These are phyloP conservation scores for Magnusiomyces suaveolens DNA, from an alignment of 1,139 yeast species.

Conservation along the genomic window DNA sequence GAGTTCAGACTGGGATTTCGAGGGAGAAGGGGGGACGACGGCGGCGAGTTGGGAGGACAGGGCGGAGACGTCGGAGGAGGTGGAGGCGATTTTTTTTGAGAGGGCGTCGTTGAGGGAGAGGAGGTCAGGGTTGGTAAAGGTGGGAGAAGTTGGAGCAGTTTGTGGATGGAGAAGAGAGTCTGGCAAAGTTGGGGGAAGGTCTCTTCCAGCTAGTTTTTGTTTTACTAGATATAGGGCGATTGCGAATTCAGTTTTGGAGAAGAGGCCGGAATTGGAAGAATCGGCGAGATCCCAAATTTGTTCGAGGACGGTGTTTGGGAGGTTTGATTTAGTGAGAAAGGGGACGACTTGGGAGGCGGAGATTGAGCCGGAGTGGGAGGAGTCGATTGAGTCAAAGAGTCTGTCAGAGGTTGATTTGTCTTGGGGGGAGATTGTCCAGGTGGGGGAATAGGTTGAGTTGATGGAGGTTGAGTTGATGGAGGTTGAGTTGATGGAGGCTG, in stretches of 20 bases:
- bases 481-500: not conserved
- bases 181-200: slow-evolving; percentile 52
- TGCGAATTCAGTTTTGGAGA: slow-evolving; percentile 73
- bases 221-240: slow-evolving; percentile 91
- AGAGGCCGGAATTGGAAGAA: slow-evolving; percentile 42
- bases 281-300: slow-evolving; percentile 10
- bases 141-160: slow-evolving; percentile 9
- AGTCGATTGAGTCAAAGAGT: slow-evolving; percentile 70
- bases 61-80: too few relatives aligned
- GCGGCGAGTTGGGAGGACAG: slow-evolving; percentile 9
- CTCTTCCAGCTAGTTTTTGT: slow-evolving; percentile 65
- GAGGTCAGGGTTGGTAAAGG: slow-evolving; percentile 7
- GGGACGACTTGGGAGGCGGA: slow-evolving; percentile 70
- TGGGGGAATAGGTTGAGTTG: not conserved
- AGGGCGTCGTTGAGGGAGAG: not conserved
- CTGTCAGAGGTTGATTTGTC: slow-evolving; percentile 71
- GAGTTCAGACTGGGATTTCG: slow-evolving; percentile 58
- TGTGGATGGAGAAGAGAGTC: slow-evolving; percentile 15
- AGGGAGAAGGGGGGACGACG: slow-evolving; percentile 55
- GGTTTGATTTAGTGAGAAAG: slow-evolving; percentile 77
- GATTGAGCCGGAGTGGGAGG: slow-evolving; percentile 50
- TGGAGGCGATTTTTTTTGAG: not conserved
- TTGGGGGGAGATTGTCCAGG: slow-evolving; percentile 57
- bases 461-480: not conserved
- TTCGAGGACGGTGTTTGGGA: slow-evolving; percentile 78